Conservation (phyloP, 139 green algal genomes). For the Eudorina sp. region DNA sequence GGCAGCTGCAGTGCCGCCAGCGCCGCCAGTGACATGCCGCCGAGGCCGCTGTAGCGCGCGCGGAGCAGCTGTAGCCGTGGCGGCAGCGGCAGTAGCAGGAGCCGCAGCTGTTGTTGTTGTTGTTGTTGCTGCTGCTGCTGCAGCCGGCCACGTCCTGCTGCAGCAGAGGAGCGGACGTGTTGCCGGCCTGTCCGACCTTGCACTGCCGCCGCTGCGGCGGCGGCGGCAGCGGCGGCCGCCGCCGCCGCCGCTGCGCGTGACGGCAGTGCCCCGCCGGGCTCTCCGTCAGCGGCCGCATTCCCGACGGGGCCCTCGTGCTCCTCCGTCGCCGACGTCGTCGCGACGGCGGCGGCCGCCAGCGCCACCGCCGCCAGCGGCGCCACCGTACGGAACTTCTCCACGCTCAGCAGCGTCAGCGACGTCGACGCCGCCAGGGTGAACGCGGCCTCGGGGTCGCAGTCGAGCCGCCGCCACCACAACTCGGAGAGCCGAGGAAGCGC, state of each 20-base stretch:
- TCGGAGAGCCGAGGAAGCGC: neutral
- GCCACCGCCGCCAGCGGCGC: neutral
- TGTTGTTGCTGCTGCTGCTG: neutral
- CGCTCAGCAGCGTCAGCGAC: neutral
- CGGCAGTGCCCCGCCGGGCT: neutral
- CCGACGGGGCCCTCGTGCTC: neutral
- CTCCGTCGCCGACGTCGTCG: too few species aligned
- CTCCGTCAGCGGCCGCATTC: neutral
- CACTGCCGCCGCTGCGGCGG: neutral
- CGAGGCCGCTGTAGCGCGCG: slow-evolving; percentile 26
- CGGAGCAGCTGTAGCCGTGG: neutral
- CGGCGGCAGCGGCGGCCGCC: neutral
- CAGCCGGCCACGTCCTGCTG: neutral
- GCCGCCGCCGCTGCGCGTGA: neutral
- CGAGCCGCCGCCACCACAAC: slow-evolving; percentile 9
- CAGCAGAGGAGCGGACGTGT: neutral
- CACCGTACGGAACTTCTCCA: neutral
- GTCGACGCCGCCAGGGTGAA: neutral
- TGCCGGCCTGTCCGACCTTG: neutral
- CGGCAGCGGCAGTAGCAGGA: slow-evolving; percentile 39
- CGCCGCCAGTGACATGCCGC: slow-evolving; percentile 10
- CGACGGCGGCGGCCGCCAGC: neutral
- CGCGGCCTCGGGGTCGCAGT: neutral
- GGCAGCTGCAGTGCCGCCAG: slow-evolving; percentile 26
- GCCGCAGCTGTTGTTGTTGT: neutral